Evolutionary conservation across 1,284 basidiomycete species (phyloP), one percentile per base, ranked within the genome.

Genomic region (Gastroboletus turbinatus): DNA sequence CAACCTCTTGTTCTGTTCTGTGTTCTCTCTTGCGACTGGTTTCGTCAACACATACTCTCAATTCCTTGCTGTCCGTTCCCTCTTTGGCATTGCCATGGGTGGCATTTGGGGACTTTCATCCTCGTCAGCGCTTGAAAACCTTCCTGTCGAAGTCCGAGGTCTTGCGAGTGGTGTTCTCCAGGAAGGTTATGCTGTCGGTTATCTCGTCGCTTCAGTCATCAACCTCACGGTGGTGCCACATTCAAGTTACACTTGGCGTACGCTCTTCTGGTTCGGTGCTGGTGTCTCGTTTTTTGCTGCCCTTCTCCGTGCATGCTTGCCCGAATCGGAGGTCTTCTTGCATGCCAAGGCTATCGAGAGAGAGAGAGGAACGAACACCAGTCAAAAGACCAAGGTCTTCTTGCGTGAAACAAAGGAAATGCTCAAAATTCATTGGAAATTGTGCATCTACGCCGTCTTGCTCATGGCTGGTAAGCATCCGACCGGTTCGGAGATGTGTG

Each of bases 51-150:
- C 83, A 0, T 92, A 80, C 73, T 23, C 57, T 0, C 78, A 87
- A 61, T 92, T 92, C 77, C 82, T 92, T 43, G 88, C 78, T 19
- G 73, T 91, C 7, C 82, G 92, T 29, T 84, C 88, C 5, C 76
- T 93, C 44, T 94, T 94, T 65, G 92, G 92, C 62, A 82, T 96
- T 52, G 88, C 85, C 7, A 97, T 97, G 94, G 93, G 88, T 45
- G 88, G 89, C 0, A 82, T 92, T 42, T 92, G 90, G 90, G 89
- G 89, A n/a, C 75, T 90, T 21, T 78, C 88, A 0, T 77, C 86
- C 1, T 78, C 88, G 0, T 92, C 88, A 0, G 88, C 90, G 0
- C 83, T 98, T 14, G 96, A 98, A 71, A 95, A 93, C 71, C 81
- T 98, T 25, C 95, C 96, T 0, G 84, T 90, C 29, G 89, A 91